A percentile compares a stretch with the other conserved stretches of the same genome.
These are phyloP conservation scores for Omphalea diandra DNA, from an alignment of 441 rosid genomes.

Conservation along the genomic window DNA sequence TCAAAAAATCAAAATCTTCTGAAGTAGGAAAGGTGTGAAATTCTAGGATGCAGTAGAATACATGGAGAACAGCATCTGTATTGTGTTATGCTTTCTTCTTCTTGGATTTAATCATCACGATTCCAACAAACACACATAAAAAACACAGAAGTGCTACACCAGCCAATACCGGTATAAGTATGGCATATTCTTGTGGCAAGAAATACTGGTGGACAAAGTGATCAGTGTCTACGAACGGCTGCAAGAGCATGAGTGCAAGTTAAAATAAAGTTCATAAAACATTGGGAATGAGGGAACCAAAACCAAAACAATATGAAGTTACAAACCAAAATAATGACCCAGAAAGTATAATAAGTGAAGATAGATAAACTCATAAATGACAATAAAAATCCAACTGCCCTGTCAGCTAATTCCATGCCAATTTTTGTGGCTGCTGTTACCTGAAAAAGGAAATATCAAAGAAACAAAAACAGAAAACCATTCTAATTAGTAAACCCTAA, in stretches of 20 bases:
- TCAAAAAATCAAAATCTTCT: neutral
- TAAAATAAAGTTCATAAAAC: neutral
- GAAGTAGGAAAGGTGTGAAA: neutral
- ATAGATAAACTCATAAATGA: slow-evolving; percentile 66
- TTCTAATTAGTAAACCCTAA: neutral
- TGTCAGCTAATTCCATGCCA: slow-evolving; percentile 81
- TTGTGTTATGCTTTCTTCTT: slow-evolving; percentile 60
- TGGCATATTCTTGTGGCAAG: slow-evolving; percentile 86
- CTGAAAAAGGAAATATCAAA: slow-evolving; percentile 6
- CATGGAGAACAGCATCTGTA: neutral
- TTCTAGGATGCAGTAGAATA: neutral
- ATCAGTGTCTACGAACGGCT: slow-evolving; percentile 89
- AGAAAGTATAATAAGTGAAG: slow-evolving; percentile 87
- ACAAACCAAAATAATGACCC: slow-evolving; percentile 87
- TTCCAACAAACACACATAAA: slow-evolving; percentile 66
- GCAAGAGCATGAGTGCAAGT: slow-evolving; percentile 28
- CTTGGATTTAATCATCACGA: slow-evolving; percentile 83
- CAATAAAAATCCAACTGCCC: slow-evolving; percentile 70
- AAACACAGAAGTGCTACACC: slow-evolving; percentile 72
- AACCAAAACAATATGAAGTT: neutral
- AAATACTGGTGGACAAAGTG: slow-evolving; percentile 90
- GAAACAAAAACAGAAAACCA: neutral
- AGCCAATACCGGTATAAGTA: slow-evolving; percentile 72
- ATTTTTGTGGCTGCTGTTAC: slow-evolving; percentile 1
- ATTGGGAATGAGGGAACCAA: neutral